Percentiles rank a stretch among this genome's conserved stretches.
Conservation (phyloP, 75 land plant species). For the Adiantum capillusveneris region DNA sequence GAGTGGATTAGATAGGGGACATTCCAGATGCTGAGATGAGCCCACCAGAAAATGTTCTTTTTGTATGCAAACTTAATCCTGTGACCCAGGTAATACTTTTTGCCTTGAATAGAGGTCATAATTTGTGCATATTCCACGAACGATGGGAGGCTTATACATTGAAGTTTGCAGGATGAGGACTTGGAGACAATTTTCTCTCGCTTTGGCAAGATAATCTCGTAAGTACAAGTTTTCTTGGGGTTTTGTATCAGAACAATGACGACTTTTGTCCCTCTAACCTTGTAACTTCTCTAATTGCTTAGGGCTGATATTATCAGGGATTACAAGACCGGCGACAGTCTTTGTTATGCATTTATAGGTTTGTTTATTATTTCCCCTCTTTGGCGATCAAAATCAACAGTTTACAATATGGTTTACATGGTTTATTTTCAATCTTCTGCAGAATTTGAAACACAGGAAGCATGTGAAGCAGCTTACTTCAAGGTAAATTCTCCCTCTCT, state of each 20-base stretch:
- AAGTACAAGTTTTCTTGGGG: constrained; percentile 28
- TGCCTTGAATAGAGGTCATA: background rate
- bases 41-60: constrained; percentile 95
- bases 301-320: constrained; percentile 97
- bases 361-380: too few relatives aligned
- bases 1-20: constrained; percentile 68
- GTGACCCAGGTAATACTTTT: constrained; percentile 64
- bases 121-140: background rate
- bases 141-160: too few relatives aligned
- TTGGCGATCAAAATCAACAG: too few relatives aligned
- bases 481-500: too few relatives aligned
- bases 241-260: background rate
- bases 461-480: constrained; percentile 89
- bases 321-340: constrained; percentile 91
- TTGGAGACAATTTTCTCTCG: constrained; percentile 86
- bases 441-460: constrained; percentile 84
- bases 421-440: constrained; percentile 6
- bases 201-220: constrained; percentile 87
- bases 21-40: constrained; percentile 97
- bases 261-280: background rate
- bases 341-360: constrained; percentile 98
- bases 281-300: too few relatives aligned
- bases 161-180: constrained; percentile 83
- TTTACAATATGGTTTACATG: too few relatives aligned
- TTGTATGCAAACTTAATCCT: constrained; percentile 95